Percentiles rank a stretch among this genome's conserved stretches.
These are phyloP conservation scores for Ramaria sp. DNA, from an alignment of 768 basidiomycete genomes.

Conservation along the genomic window DNA sequence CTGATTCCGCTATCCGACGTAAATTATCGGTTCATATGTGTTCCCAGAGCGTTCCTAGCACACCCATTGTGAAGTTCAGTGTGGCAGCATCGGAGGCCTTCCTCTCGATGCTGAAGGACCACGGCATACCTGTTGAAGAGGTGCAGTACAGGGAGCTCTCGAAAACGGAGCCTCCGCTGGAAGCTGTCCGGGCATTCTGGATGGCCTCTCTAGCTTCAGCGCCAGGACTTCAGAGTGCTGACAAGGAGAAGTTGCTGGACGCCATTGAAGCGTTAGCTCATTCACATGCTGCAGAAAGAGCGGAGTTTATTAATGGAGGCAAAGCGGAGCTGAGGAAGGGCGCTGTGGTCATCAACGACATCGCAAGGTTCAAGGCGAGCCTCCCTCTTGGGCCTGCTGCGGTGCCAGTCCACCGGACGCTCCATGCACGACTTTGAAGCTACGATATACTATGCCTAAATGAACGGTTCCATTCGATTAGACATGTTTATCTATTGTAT, in stretches of 20 bases:
- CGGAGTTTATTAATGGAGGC: conserved; percentile 13
- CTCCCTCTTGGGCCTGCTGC: conserved; percentile 69
- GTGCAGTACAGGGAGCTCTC: conserved; percentile 38
- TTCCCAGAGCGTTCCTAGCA: conserved; percentile 36
- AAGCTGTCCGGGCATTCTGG: conserved; percentile 61
- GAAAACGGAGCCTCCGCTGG: conserved; percentile 43
- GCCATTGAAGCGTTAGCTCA: conserved; percentile 48
- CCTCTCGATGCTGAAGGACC: conserved; percentile 35
- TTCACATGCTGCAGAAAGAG: conserved; percentile 32
- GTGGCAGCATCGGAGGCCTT: conserved; percentile 52
- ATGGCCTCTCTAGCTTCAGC: conserved; percentile 23
- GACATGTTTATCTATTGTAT: neutral
- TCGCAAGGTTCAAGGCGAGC: conserved; percentile 51
- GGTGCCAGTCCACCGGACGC: conserved; percentile 30
- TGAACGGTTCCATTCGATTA: neutral
- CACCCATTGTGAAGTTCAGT: conserved; percentile 47
- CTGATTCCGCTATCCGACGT: conserved; percentile 52
- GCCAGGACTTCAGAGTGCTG: conserved; percentile 24
- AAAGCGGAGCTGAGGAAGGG: conserved; percentile 32
- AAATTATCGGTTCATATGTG: conserved; percentile 80
- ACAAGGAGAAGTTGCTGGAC: conserved; percentile 34
- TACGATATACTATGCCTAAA: neutral
- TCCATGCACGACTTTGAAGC: neutral
- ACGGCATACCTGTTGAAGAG: conserved; percentile 39
- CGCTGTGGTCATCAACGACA: conserved; percentile 52